Conservation (phyloP, 2,329 filamentous ascomycete species). For the Arthrobotrys pseudoclavata region DNA sequence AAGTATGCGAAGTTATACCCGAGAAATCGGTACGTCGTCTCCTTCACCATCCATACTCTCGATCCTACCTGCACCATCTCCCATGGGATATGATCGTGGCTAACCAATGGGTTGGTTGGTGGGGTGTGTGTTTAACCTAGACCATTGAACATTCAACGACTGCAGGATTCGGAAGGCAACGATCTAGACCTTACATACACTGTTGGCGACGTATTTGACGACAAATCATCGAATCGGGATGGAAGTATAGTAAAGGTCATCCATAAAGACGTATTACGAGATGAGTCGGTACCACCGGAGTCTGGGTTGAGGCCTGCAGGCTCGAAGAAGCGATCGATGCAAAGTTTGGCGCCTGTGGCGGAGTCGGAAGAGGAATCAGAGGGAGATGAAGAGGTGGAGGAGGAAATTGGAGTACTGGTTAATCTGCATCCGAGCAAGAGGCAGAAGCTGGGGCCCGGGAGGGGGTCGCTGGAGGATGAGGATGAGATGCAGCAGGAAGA, state of each 20-base stretch:
- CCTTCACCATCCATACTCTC: neutral
- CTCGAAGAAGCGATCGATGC: slow-evolving; percentile 48
- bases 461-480: neutral
- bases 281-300: slow-evolving; percentile 62
- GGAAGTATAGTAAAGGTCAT: slow-evolving; percentile 62
- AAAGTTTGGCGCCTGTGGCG: slow-evolving; percentile 33
- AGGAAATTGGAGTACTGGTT: slow-evolving; percentile 47
- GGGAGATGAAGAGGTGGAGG: slow-evolving; percentile 60
- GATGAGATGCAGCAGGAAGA: slow-evolving; percentile 54
- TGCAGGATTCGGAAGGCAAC: slow-evolving; percentile 62
- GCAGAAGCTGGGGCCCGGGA: slow-evolving; percentile 21
- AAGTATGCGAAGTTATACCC: slow-evolving; percentile 62
- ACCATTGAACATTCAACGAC: slow-evolving; percentile 61
- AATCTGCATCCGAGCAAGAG: slow-evolving; percentile 42
- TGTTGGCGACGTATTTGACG: slow-evolving; percentile 62
- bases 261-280: slow-evolving; percentile 60
- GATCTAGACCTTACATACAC: slow-evolving; percentile 62
- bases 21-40: slow-evolving; percentile 60
- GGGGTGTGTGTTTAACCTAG: slow-evolving; percentile 31
- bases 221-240: slow-evolving; percentile 61
- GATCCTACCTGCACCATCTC: neutral
- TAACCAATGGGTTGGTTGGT: neutral
- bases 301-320: slow-evolving; percentile 60
- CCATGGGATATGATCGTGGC: neutral
- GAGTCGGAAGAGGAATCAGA: slow-evolving; percentile 56